Base-by-base conservation (phyloP, 768 basidiomycete species). In the Psilocybe azurescens region DNA sequence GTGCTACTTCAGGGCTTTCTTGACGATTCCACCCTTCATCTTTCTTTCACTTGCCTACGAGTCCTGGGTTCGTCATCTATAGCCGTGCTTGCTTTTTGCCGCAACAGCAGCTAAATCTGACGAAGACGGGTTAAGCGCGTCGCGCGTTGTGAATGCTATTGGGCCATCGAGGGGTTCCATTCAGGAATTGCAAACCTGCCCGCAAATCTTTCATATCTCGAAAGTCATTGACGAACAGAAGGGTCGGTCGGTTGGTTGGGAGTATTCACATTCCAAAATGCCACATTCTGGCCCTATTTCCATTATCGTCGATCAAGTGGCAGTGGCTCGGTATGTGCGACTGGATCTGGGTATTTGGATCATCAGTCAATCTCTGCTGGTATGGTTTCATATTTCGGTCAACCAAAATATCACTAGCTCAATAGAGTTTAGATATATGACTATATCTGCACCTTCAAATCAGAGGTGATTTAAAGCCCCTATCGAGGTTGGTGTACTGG, bases 401-500 rank as follows among this genome's bases (percentile, higher is more conserved):
- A 7, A 30, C 10, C 20, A 30, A 33, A 3, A 8, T 9, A 18
- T n/a, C n/a, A 41, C 60, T 6, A 53, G 5, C 41, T 14, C 11
- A 44, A 11, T 5, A 16, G 7, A 30, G 16, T 7, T 36, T 38
- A 47, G 53, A 44, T 44, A 9, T 30, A 51, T 30, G 58, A 59
- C 24, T 60, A 55, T 30, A 9, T 60, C 18, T 55, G 28, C 33
- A 55, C 59, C 2, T 10, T 60, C 5, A 30, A 44, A 24, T 29
- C 9, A 2, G 59, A 60, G 32, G 53, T 49, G 33, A 46, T 20
- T 9, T 11, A 10, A 8, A 11, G 41, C 24, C 50, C 53, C 18
- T 56, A 20, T 3, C 18, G 13, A 39, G 24, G 28, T 8, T 18
- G 0, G 5, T 36, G 20, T 7, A 1, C 30, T n/a, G 14, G 14